Conservation (phyloP, 257 asterid species). For the Scutellaria barbata region DNA sequence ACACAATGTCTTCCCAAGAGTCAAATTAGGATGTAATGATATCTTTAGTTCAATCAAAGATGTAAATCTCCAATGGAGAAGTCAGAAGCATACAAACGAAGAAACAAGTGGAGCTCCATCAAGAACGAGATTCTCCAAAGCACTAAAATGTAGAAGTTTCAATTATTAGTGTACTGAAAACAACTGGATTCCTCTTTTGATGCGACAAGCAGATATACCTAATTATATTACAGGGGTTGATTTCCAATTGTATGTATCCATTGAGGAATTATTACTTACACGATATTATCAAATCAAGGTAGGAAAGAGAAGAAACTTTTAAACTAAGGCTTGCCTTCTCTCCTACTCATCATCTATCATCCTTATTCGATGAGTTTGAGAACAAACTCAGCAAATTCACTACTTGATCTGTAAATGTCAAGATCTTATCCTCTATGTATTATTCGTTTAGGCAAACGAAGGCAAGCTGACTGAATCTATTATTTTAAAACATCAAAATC, state of each 20-base stretch:
- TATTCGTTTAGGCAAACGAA: background rate
- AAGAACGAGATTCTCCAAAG: conserved; percentile 66
- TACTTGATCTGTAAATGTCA: background rate
- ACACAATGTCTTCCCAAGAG: conserved; percentile 8
- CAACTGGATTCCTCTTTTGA: conserved; percentile 65
- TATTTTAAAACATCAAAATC: conserved; percentile 9
- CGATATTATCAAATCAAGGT: conserved; percentile 36
- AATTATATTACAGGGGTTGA: conserved; percentile 32
- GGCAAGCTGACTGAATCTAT: conserved; percentile 17
- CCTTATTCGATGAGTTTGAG: conserved; percentile 16
- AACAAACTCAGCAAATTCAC: conserved; percentile 15
- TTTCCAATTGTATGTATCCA: conserved; percentile 40
- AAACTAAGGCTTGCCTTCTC: conserved; percentile 24
- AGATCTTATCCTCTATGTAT: background rate
- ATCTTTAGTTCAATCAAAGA: conserved; percentile 10
- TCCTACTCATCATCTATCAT: conserved; percentile 33
- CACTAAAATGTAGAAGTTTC: conserved; percentile 56
- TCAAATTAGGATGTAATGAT: background rate
- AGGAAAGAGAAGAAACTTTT: conserved; percentile 31
- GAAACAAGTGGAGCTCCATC: conserved; percentile 48
- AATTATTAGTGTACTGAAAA: conserved; percentile 57
- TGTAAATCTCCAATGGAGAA: conserved; percentile 26
- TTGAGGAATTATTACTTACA: conserved; percentile 37
- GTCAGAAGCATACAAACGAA: conserved; percentile 38
- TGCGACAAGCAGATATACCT: conserved; percentile 56